These are phyloP conservation scores for Myxozyma neotropica DNA, from an alignment of 805 yeast species.

Conservation along the genomic window DNA sequence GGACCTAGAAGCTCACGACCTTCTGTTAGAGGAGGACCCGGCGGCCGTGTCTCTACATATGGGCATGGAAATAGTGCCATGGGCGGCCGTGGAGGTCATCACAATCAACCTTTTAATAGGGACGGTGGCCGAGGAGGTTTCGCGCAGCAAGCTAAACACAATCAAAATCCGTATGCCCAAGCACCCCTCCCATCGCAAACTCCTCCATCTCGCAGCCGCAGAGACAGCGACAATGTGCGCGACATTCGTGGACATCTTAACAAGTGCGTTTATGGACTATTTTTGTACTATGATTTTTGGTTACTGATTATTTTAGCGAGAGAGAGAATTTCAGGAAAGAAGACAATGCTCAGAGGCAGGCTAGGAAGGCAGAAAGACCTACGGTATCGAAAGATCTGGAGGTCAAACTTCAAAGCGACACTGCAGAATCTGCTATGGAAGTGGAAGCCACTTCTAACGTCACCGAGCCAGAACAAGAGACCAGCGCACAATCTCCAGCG, in stretches of 20 bases:
- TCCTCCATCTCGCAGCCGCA: background rate
- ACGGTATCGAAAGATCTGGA: background rate
- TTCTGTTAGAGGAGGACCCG: background rate
- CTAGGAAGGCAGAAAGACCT: background rate
- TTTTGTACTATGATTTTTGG: background rate
- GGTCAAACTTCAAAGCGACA: no score
- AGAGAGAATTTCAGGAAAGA: background rate
- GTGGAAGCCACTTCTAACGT: no score
- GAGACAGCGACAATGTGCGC: background rate
- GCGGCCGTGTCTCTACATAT: background rate
- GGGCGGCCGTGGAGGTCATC: background rate
- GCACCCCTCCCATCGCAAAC: background rate
- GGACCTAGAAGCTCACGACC: constrained; percentile 16
- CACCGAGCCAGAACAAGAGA: no score
- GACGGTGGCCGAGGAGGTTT: background rate
- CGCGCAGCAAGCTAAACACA: background rate
- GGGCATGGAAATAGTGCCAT: background rate
- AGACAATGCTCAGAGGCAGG: background rate
- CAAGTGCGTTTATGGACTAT: background rate
- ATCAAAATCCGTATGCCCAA: background rate
- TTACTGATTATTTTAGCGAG: background rate
- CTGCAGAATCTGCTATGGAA: no score
- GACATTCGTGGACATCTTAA: background rate
- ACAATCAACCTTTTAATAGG: background rate
- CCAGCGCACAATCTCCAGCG: no score